Base-by-base conservation (phyloP, 805 yeast species). In the Pichia rugopelliculosa region DNA sequence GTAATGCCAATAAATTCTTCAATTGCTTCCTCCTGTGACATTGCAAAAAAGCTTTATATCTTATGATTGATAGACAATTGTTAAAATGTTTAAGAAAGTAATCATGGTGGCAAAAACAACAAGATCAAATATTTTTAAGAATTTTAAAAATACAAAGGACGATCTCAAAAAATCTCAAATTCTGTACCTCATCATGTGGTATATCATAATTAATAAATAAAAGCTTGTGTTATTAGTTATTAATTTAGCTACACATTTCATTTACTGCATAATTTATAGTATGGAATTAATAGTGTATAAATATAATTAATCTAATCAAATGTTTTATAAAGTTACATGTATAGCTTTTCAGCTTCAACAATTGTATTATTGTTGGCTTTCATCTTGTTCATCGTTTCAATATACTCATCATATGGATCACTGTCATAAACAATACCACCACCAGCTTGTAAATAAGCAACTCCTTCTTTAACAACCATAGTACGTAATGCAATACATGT, bases 321-420 rank as follows among this genome's bases (percentile, higher is more conserved):
- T 3, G 33, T 27, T 27, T 27, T 27, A 38, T 18, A 33, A 3
- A 13, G 20, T 36, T 45, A 52, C 53, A 52, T 52, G 33, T 52
- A 52, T 27, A 49, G 23, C 17, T 80, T 70, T 71, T 93, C 99
- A 13, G 98, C 98, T 65, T 89, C 87, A n/a, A 82, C 82, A 62
- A 93, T 83, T 13, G 97, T 88, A 54, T 79, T 79, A 66, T 84
- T 84, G 69, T 93, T 93, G 48, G 98, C 95, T 70, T 76, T 80
- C 96, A 93, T 89, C 72, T 93, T 93, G 74, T 93, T 93, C 84
- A 93, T 83, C 1, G 98, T 93, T 71, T 93, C 99, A 42, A 89
- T 72, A 65, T 89, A 93, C 70, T 93, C 99, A 53, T 91, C 99
- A 59, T 83, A 81, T 48, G 95, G 96, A 64, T 93, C 97, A 53